Percentiles rank a stretch among this genome's conserved stretches.
phyloP scores from a whole-genome alignment of 177 flowering plant species.

The Vitis hybrid region DNA sequence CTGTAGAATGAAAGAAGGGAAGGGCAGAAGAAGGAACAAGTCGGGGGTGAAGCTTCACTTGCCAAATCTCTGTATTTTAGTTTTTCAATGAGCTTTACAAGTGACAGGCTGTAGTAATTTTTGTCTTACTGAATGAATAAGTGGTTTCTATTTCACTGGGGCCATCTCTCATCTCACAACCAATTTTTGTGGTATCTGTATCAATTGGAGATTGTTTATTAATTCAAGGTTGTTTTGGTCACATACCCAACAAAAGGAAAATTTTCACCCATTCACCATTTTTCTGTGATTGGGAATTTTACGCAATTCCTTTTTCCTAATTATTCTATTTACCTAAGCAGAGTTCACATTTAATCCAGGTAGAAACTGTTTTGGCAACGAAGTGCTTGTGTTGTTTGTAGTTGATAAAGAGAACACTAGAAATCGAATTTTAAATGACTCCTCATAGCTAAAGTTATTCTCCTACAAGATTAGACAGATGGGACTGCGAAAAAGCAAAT shows the following conservation, averaged over 20 bases:
- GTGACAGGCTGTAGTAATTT: neutral
- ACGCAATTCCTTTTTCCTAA: no score
- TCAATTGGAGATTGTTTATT: neutral
- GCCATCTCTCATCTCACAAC: neutral
- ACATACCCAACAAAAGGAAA: neutral
- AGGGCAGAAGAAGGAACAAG: neutral
- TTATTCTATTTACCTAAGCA: no score
- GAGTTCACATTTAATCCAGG: no score
- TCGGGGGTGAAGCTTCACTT: neutral
- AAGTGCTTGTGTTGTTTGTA: no score
- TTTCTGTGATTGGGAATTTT: neutral
- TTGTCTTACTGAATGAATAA: neutral
- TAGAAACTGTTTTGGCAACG: no score
- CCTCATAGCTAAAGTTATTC: no score
- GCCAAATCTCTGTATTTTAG: neutral
- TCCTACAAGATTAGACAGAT: no score
- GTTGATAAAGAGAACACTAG: no score
- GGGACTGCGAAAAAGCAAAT: no score
- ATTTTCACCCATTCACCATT: neutral
- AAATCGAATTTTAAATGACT: no score
- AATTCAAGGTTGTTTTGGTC: neutral
- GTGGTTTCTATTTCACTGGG: neutral
- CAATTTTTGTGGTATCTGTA: neutral
- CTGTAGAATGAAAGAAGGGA: conserved; percentile 21
- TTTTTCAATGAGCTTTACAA: neutral